Percentiles rank a stretch among this genome's conserved stretches.
Evolutionary conservation across 805 yeast genomes (phyloP).

Genomic region (Wickerhamiella azymoides): DNA sequence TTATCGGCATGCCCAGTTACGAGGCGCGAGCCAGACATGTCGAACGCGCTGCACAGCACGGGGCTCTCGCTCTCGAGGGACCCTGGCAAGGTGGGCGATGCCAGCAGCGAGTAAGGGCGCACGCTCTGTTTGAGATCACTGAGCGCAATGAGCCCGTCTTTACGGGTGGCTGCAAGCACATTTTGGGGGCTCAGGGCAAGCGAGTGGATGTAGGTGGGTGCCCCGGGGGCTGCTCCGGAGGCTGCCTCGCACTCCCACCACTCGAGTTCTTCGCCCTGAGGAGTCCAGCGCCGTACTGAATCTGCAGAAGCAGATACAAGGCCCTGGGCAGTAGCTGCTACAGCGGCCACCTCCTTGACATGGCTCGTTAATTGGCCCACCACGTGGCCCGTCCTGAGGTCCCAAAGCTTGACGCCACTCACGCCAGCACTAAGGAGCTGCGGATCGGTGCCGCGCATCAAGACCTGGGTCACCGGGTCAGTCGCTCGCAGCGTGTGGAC

Average conservation of each 20-base stretch:
- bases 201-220: conserved; percentile 59
- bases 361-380: conserved; percentile 70
- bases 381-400: conserved; percentile 64
- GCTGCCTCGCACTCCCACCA: conserved; percentile 24
- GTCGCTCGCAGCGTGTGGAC: conserved; percentile 76
- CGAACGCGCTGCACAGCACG: conserved; percentile 35
- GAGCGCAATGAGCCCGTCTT: conserved; percentile 65
- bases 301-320: conserved; percentile 71
- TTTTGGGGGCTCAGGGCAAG: conserved; percentile 45
- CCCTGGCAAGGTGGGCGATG: conserved; percentile 53
- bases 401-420: conserved; percentile 81
- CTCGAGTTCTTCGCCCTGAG: conserved; percentile 56
- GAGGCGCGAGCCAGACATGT: conserved; percentile 59
- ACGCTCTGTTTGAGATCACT: conserved; percentile 73
- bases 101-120: conserved; percentile 38
- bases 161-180: conserved; percentile 62
- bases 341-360: conserved; percentile 61
- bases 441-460: conserved; percentile 61
- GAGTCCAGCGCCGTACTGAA: conserved; percentile 69
- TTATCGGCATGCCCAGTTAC: conserved; percentile 89
- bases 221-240: too few relatives aligned
- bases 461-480: conserved; percentile 57
- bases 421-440: conserved; percentile 79
- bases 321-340: conserved; percentile 55
- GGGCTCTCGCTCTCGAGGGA: conserved; percentile 53